phyloP scores from a whole-genome alignment of 1,139 yeast species.

The Arxiozyma slooffiae region DNA sequence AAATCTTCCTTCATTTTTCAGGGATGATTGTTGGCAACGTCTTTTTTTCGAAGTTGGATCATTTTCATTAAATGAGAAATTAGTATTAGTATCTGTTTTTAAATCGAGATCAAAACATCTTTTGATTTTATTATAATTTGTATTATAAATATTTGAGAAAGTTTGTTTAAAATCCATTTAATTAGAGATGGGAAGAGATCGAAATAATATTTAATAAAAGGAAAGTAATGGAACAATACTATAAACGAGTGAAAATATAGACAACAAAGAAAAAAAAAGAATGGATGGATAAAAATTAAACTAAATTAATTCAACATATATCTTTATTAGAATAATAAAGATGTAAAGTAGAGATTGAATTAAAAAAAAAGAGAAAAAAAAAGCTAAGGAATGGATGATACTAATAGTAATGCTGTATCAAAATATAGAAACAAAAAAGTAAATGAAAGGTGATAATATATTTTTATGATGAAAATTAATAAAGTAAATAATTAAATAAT shows the following conservation, averaged over 20 bases:
- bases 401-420: neutral
- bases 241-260: neutral
- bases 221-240: neutral
- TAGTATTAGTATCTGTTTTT: neutral
- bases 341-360: neutral
- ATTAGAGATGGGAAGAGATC: neutral
- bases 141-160: constrained; percentile 4
- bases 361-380: neutral
- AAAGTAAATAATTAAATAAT: too few relatives aligned
- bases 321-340: neutral
- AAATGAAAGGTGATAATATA: neutral
- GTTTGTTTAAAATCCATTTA: constrained; percentile 11
- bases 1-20: neutral
- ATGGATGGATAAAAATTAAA: constrained; percentile 3
- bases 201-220: neutral
- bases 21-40: neutral
- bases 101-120: neutral
- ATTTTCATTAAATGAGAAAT: neutral
- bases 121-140: constrained; percentile 3
- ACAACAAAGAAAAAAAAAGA: neutral
- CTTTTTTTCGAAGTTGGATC: neutral
- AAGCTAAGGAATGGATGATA: constrained; percentile 4
- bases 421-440: neutral
- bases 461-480: too few relatives aligned
- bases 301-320: neutral